These are phyloP conservation scores for Exsudoporus frostii DNA, from an alignment of 768 basidiomycete species.

Conservation along the genomic window DNA sequence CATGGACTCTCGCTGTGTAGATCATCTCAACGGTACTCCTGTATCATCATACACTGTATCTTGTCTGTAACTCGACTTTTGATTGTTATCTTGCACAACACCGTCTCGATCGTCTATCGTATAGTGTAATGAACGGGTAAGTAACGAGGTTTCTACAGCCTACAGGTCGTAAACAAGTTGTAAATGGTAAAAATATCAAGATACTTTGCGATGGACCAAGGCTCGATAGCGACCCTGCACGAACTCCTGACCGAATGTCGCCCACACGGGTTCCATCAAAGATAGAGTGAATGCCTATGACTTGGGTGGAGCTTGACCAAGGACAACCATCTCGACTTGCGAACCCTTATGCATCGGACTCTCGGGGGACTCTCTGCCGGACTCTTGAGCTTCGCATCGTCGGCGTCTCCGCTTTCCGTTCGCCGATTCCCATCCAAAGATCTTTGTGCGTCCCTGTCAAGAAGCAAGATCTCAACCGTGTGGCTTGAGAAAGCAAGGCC, in stretches of 20 bases:
- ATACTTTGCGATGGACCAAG: not conserved
- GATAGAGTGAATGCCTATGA: not conserved
- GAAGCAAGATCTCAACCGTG: not conserved
- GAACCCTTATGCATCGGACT: not conserved
- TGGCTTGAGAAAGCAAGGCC: not conserved
- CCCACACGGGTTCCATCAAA: not conserved
- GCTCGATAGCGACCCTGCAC: not conserved
- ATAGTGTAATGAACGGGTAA: not conserved
- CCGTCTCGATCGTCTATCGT: not conserved
- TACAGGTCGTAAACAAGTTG: too few species aligned
- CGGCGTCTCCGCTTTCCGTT: slow-evolving; percentile 37
- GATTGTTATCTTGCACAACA: not conserved
- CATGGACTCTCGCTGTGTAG: not conserved
- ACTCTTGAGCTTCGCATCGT: slow-evolving; percentile 20
- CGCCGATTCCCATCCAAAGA: slow-evolving; percentile 57
- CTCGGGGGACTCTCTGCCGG: not conserved
- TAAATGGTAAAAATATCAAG: not conserved
- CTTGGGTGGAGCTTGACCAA: not conserved
- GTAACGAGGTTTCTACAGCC: not conserved
- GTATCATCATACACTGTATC: not conserved
- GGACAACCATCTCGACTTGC: not conserved
- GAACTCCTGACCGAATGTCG: not conserved
- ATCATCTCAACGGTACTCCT: not conserved
- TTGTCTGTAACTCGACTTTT: not conserved
- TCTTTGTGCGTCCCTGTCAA: slow-evolving; percentile 60